These are phyloP conservation scores for Reutealis trisperma DNA, from an alignment of 345 rosid species.

Conservation along the genomic window DNA sequence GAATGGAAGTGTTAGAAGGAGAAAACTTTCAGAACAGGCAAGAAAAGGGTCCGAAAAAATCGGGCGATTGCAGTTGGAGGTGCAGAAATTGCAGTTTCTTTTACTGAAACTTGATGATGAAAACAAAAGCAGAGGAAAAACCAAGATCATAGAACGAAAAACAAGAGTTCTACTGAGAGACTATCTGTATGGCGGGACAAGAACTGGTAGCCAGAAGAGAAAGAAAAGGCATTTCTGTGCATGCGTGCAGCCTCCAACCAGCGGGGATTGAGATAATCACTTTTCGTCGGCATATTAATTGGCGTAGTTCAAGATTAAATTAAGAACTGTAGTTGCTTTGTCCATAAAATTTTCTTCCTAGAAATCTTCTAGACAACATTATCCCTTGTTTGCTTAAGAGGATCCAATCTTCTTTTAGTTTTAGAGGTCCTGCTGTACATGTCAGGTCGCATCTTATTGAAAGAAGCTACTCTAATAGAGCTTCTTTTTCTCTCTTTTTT, in stretches of 20 bases:
- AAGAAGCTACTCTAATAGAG: conserved; percentile 29
- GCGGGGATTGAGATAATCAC: conserved; percentile 45
- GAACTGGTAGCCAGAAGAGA: conserved; percentile 40
- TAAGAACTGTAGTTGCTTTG: conserved; percentile 24
- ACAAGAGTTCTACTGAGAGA: conserved; percentile 76
- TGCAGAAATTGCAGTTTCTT: conserved; percentile 81
- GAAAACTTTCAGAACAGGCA: conserved; percentile 68
- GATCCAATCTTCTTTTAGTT: conserved; percentile 7
- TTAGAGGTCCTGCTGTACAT: conserved; percentile 38
- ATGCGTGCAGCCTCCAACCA: conserved; percentile 75
- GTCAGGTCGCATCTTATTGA: conserved; percentile 20
- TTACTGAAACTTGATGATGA: conserved; percentile 70
- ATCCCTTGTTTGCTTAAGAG: conserved; percentile 19
- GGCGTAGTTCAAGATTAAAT: conserved; percentile 17
- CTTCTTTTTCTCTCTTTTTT: conserved; percentile 3
- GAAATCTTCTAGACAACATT: conserved; percentile 14
- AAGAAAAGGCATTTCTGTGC: conserved; percentile 67
- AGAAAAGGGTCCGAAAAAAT: conserved; percentile 83
- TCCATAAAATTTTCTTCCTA: conserved; percentile 31
- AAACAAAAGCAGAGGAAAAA: conserved; percentile 51
- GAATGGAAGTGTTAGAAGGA: conserved; percentile 43
- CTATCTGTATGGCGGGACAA: conserved; percentile 69
- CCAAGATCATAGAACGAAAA: conserved; percentile 47
- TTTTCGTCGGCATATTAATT: conserved; percentile 4
- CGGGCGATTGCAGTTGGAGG: conserved; percentile 83